Evolutionary conservation across 1,284 basidiomycete species (phyloP), one percentile per base, ranked within the genome.

Genomic region (Xerocomus amazonicus): DNA sequence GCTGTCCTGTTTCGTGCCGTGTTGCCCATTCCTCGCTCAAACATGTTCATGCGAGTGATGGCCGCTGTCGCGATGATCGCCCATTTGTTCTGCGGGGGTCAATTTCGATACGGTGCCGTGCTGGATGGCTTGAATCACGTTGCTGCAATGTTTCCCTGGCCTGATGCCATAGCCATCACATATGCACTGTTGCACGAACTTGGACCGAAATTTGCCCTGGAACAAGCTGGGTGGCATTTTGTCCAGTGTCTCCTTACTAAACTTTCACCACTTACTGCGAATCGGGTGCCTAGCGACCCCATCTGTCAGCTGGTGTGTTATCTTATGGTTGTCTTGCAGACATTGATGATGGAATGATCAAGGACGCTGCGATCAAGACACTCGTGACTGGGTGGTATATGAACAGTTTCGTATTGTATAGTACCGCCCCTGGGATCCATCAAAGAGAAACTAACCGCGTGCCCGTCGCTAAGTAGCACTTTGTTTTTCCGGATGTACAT

Each of bases 111-210:
- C 13, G 32, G 10, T 28, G 19, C 14, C 17, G 53, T 37, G 16
- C 54, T 61, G 38, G 9, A 38, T 33, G 40, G 40, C 10, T 19
- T 59, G 10, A 40, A 28, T 12, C 46, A 45, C 33, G 13, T 63
- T 16, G 52, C 62, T 26, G 10, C 3, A 4, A 57, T 51, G 45
- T 45, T 39, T 9, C 58, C 58, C 6, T 51, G 43, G 52, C 41
- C 38, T 1, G 63, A 62, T 43, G 56, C 62, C 1, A 40, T 63
- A 29, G 51, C 46, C n/a, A 17, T 53, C 13, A 41, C 54, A 41
- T 61, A 59, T 32, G 39, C 51, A 4, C n/a, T 65, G 10, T 43
- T 61, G 41, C 39, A 51, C 35, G 16, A 46, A 36, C 50, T 66
- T 2, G 63, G 60, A 14, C 51, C 53, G 4, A 33, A 9, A 13